phyloP scores from a whole-genome alignment of 306 rosid genomes.

The Lablab purpureus region DNA sequence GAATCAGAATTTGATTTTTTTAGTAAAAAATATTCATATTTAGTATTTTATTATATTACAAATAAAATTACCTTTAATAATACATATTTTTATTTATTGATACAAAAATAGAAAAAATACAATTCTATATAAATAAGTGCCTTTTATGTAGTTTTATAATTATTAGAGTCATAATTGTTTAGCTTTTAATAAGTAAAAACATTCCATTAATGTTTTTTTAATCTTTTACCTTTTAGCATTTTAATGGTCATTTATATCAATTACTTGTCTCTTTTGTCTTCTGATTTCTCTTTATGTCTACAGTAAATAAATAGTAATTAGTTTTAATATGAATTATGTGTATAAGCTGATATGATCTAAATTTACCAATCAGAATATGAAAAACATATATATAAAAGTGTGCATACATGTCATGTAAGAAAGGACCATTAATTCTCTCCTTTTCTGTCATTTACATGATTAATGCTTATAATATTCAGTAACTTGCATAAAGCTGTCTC shows the following conservation, averaged over 20 bases:
- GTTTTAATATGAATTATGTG: neutral
- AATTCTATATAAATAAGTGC: neutral
- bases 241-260: neutral
- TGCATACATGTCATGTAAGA: neutral
- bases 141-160: neutral
- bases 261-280: neutral
- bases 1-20: neutral
- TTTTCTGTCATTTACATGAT: constrained; percentile 70
- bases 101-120: neutral
- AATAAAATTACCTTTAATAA: neutral
- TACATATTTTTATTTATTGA: neutral
- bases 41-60: neutral
- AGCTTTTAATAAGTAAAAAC: neutral
- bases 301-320: neutral
- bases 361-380: neutral
- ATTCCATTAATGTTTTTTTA: no score
- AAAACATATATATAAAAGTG: neutral
- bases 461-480: constrained; percentile 65
- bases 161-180: neutral
- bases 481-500: constrained; percentile 50
- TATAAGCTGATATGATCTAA: neutral
- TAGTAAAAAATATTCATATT: neutral
- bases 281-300: neutral
- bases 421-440: constrained; percentile 45
- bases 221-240: no score